phyloP scores from a whole-genome alignment of 1,284 basidiomycete species.

The Phylloboletellus chloephorus region DNA sequence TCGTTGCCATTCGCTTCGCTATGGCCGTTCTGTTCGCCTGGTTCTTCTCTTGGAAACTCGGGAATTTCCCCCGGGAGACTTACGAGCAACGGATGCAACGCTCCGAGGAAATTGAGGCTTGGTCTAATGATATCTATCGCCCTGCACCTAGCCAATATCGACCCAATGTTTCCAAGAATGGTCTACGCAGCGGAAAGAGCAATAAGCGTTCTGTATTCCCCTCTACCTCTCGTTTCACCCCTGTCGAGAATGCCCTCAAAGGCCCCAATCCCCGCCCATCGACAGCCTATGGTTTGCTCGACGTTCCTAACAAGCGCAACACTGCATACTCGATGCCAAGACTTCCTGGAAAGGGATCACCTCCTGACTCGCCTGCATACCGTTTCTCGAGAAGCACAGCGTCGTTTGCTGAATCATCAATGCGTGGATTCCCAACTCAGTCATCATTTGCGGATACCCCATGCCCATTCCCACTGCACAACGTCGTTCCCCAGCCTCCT shows the following conservation, averaged over 20 bases:
- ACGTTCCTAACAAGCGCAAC: constrained; percentile 58
- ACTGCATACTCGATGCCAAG: constrained; percentile 55
- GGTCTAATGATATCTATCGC: constrained; percentile 94
- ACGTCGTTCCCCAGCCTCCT: constrained; percentile 91
- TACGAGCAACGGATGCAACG: constrained; percentile 93
- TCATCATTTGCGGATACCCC: constrained; percentile 55
- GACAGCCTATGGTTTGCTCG: constrained; percentile 73
- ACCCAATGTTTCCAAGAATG: constrained; percentile 79
- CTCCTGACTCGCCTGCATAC: constrained; percentile 72
- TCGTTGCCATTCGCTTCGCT: constrained; percentile 90
- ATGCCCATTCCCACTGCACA: constrained; percentile 89
- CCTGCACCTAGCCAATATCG: constrained; percentile 89
- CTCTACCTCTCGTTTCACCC: constrained; percentile 83
- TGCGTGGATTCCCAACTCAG: constrained; percentile 34
- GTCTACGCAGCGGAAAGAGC: constrained; percentile 48
- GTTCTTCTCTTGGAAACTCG: constrained; percentile 94
- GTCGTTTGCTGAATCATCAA: constrained; percentile 49
- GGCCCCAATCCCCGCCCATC: constrained; percentile 57
- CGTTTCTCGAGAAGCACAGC: constrained; percentile 79
- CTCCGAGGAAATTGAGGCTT: constrained; percentile 88
- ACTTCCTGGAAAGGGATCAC: constrained; percentile 48
- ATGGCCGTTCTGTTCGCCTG: constrained; percentile 98
- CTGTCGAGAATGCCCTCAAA: constrained; percentile 64
- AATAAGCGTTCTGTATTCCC: constrained; percentile 65
- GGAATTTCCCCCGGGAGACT: constrained; percentile 90